Evolutionary conservation across 768 basidiomycete species (phyloP), one percentile per base, ranked within the genome.

Genomic region (Phaeotremella skinneri): DNA sequence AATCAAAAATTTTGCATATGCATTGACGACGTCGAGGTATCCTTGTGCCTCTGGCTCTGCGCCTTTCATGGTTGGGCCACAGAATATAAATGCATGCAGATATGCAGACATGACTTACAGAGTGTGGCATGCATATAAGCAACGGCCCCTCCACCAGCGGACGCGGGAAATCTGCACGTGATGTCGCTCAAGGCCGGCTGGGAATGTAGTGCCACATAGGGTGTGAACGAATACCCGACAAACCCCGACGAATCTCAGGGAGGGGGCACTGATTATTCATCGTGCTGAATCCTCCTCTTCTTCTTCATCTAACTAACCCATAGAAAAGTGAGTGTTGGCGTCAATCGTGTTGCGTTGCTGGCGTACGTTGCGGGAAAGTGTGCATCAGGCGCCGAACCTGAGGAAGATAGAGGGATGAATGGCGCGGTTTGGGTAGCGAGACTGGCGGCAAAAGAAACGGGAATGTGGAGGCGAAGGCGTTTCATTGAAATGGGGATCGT

Each of bases 241-340:
- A 56, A 47, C 55, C 43, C 53, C 53, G 53, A 27, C 25, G 16
- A 45, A 27, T 50, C 11, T 7, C 21, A 7, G 51, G 4, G 17
- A 7, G 56, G 17, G 48, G n/a, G 30, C 49, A 30, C 13, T n/a
- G 32, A 32, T 32, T 26, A 13, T 23, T 43, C 14, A 5, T 42
- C 25, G 7, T 23, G 9, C 50, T 30, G 52, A 21, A 31, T 50
- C 34, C 47, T 52, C 48, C 37, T 49, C 29, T 49, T 57, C 32
- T 57, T 23, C 37, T 49, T 48, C 31, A 49, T 27, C 34, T 49
- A 30, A 25, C 29, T 32, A 29, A 57, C 21, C 43, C 43, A 45
- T 45, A 7, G 26, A 34, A 57, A 49, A 31, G 55, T 57, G 55
- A 57, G 55, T 49, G 6, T 26, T 25, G 9, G 5, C 48, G 41